Evolutionary conservation across 78 protist species (phyloP).

Genomic region (Dictyostelium firmibasis): DNA sequence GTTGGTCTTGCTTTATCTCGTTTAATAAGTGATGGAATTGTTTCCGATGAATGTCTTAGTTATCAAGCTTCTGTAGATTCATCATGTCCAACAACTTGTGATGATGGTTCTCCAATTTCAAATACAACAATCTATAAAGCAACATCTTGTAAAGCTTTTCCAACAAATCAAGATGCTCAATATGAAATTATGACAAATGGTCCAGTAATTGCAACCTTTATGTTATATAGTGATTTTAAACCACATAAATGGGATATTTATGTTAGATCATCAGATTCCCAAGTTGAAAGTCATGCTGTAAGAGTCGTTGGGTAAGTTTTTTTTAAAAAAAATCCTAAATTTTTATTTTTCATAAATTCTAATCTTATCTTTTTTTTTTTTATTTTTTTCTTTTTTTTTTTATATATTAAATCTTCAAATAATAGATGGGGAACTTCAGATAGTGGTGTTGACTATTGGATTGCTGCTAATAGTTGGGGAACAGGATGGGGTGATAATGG

Average conservation of each 20-base stretch:
- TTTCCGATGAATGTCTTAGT: slow-evolving; percentile 6
- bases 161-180: slow-evolving; percentile 12
- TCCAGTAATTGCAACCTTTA: slow-evolving; percentile 42
- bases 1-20: background rate
- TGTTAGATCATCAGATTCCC: background rate
- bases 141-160: background rate
- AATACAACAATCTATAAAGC: background rate
- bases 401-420: too few species aligned
- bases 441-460: slow-evolving; percentile 25
- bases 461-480: slow-evolving; percentile 59
- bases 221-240: slow-evolving; percentile 5
- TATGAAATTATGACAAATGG: slow-evolving; percentile 57
- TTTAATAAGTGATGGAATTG: background rate
- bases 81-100: slow-evolving; percentile 39
- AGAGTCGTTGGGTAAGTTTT: slow-evolving; percentile 24
- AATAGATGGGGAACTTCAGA: slow-evolving; percentile 22
- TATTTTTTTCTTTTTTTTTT: background rate
- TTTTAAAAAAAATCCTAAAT: background rate
- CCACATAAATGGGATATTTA: slow-evolving; percentile 26
- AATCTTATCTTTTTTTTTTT: background rate
- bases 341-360: background rate
- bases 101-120: background rate
- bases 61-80: slow-evolving; percentile 3
- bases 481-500: slow-evolving; percentile 50
- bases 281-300: slow-evolving; percentile 46